A percentile compares a stretch with the other conserved stretches of the same genome.
Evolutionary conservation across 768 basidiomycete species (phyloP).

Genomic region (Pisolithus marmoratus): DNA sequence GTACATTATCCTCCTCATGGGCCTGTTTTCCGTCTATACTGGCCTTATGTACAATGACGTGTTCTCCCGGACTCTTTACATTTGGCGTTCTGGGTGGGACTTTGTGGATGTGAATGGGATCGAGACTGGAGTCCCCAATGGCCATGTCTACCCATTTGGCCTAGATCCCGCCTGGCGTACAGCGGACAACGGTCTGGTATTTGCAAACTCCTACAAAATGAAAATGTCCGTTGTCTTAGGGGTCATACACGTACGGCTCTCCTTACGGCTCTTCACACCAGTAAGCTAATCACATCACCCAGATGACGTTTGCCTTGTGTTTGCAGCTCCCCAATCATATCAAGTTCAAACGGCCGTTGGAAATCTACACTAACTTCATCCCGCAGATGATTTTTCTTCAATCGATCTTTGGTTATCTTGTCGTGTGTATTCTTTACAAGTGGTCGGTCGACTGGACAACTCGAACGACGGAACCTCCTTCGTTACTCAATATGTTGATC

Average conservation of each 20-base stretch:
- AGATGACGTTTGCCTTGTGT: constrained; percentile 99
- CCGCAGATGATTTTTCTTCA: constrained; percentile 97
- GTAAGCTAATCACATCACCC: constrained; percentile 11
- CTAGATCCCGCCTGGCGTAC: constrained; percentile 95
- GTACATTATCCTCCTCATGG: constrained; percentile 98
- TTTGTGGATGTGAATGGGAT: constrained; percentile 49
- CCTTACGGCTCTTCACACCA: neutral
- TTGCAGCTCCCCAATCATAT: constrained; percentile 94
- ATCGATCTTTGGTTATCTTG: constrained; percentile 96
- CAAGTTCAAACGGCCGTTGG: constrained; percentile 80
- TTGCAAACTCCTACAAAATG: constrained; percentile 99
- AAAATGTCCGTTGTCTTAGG: constrained; percentile 97
- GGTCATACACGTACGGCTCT: constrained; percentile 81
- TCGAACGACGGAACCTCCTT: constrained; percentile 68
- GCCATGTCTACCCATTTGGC: constrained; percentile 85
- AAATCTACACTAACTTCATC: constrained; percentile 92
- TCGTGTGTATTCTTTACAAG: constrained; percentile 92
- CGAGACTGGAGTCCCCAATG: constrained; percentile 49
- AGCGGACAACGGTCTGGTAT: constrained; percentile 84
- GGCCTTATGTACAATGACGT: constrained; percentile 99
- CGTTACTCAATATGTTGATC: constrained; percentile 93
- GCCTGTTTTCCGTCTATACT: constrained; percentile 93
- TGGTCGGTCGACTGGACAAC: constrained; percentile 92
- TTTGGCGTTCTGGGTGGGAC: constrained; percentile 87
- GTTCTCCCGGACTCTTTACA: constrained; percentile 86